A percentile compares a stretch with the other conserved stretches of the same genome.
Evolutionary conservation across 129 eudicot species (phyloP).

Genomic region (Mikania micrantha): DNA sequence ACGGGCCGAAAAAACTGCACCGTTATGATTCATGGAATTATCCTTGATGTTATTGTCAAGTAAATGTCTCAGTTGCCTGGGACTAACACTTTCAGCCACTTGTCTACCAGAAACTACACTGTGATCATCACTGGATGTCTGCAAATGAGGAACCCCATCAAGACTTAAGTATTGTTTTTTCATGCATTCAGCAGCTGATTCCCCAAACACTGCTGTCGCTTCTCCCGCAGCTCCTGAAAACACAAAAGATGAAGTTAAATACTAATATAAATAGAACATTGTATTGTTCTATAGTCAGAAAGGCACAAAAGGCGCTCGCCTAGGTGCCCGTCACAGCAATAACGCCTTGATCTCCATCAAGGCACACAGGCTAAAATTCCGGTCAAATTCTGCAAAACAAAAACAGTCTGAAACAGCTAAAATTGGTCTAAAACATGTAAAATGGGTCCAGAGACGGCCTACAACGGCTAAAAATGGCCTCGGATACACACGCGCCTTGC

Average conservation of each 20-base stretch:
- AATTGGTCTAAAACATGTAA: no score
- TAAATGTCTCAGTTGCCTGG: constrained; percentile 49
- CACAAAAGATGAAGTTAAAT: not conserved
- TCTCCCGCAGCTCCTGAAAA: constrained; percentile 83
- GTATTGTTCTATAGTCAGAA: not conserved
- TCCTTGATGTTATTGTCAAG: constrained; percentile 47
- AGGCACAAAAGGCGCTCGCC: no score
- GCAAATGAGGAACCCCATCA: constrained; percentile 41
- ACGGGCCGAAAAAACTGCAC: constrained; percentile 34
- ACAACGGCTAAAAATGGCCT: no score
- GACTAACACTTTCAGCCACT: constrained; percentile 51
- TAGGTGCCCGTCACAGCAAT: no score
- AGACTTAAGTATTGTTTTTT: constrained; percentile 66
- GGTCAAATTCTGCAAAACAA: no score
- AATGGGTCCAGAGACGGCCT: no score
- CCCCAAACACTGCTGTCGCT: constrained; percentile 77
- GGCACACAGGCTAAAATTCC: no score
- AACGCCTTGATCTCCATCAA: no score
- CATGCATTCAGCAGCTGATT: constrained; percentile 68
- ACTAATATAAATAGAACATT: not conserved
- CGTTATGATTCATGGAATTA: constrained; percentile 50
- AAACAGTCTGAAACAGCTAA: no score
- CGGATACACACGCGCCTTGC: no score
- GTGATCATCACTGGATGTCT: constrained; percentile 43
- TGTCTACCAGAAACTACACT: constrained; percentile 40